Base-by-base conservation (phyloP, 1,139 yeast genomes). In the Pichia sp. region DNA sequence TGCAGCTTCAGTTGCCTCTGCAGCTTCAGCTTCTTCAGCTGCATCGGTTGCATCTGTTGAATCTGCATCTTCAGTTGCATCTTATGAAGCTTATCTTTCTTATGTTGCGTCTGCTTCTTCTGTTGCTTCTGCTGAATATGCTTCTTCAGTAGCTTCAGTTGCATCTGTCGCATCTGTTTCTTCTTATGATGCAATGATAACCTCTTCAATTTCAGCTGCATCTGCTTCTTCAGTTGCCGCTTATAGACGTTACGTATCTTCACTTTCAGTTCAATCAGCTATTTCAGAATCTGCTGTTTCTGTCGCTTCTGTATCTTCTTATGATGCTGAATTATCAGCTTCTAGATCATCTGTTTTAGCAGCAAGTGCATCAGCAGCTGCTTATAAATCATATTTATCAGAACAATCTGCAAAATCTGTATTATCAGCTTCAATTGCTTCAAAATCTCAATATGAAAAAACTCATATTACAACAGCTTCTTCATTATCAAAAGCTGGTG, bases 81-180 rank as follows among this genome's bases (percentile, higher is more conserved):
- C 57, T 8, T n/a, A n/a, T n/a, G n/a, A n/a, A n/a, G 49, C 54
- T 20, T 52, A 53, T 8, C 45, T 54, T 22, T 52, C 51, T 16
- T 52, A 58, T 12, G 56, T 58, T 16, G 55, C 56, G 24, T 53
- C 58, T n/a, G 55, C 53, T 24, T 55, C 54, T 23, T 58, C 60
- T 33, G 54, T 59, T 26, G 56, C 59, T 16, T 53, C 22, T 12
- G 7, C 23, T 16, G 8, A 4, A n/a, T 23, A n/a, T 22, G 3
- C 54, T 20, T 52, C 53, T 23, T 54, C 53, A 2, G 37, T 48
- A 27, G 45, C 46, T 22, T 55, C 38, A 22, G 12, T 53, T 20
- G 53, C 53, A 22, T 54, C 53, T 1, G 37, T 48, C 27, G 45
- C 46, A 16, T 55, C 43, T 25, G 30, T 26, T 22, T 4, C 38